These are phyloP conservation scores for Trichoderma afroharzianum DNA, from an alignment of 2,329 filamentous ascomycete genomes.

Conservation along the genomic window DNA sequence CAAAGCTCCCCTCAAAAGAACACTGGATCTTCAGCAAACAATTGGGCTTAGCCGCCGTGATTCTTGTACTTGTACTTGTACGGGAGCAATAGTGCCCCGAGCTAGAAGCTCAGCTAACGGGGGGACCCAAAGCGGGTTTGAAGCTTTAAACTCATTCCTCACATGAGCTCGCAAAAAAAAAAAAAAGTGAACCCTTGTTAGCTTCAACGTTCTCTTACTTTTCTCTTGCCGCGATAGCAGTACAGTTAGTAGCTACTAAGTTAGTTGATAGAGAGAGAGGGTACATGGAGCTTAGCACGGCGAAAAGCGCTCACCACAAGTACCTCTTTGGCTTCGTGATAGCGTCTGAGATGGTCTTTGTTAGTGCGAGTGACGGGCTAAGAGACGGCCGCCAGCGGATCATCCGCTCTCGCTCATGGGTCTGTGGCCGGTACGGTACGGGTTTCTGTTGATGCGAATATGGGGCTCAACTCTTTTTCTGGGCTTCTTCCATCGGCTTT, in stretches of 20 bases:
- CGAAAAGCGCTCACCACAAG: constrained; percentile 4
- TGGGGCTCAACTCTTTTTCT: background rate
- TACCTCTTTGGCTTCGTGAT: background rate
- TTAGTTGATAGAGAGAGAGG: background rate
- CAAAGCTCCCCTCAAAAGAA: background rate
- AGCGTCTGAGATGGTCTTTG: background rate
- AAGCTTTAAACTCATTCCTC: background rate
- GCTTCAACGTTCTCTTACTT: background rate
- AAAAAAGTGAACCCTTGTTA: background rate
- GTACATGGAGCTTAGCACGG: background rate
- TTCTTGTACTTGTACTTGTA: background rate
- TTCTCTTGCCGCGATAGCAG: background rate
- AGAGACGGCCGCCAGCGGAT: constrained; percentile 16
- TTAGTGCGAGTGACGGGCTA: constrained; percentile 5
- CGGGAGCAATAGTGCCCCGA: background rate
- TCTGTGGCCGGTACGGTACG: background rate
- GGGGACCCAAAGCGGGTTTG: background rate
- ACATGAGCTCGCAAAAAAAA: background rate
- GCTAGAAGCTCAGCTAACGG: background rate
- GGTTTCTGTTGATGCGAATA: background rate
- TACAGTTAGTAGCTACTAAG: background rate
- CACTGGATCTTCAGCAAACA: background rate
- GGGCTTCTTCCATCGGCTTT: background rate
- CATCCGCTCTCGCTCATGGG: constrained; percentile 13
- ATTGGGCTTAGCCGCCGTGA: background rate